Evolutionary conservation across 106 monocot species (phyloP).

Genomic region (Apostasia ramifera): DNA sequence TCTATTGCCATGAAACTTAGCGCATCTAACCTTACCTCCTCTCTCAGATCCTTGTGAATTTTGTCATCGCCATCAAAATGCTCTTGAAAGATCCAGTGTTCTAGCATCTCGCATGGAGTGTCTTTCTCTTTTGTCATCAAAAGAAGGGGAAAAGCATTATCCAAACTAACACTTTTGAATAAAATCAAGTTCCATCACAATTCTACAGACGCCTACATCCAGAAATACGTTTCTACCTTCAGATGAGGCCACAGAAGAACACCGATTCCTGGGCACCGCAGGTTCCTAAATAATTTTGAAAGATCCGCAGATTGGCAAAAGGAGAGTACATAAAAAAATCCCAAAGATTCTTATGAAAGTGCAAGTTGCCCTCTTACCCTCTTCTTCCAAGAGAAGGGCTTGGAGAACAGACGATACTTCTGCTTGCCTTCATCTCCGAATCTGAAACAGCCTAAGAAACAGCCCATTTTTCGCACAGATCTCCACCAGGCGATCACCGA

Average conservation of each 20-base stretch:
- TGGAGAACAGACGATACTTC: neutral
- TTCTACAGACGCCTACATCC: neutral
- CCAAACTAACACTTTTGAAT: neutral
- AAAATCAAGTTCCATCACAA: neutral
- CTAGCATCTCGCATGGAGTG: neutral
- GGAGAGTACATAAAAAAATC: neutral
- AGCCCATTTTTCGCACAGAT: neutral
- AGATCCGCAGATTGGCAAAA: neutral
- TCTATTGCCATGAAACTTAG: neutral
- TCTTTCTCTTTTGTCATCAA: conserved; percentile 1
- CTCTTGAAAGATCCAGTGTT: neutral
- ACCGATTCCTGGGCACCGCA: neutral
- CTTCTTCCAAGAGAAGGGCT: neutral
- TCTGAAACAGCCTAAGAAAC: neutral
- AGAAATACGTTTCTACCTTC: neutral
- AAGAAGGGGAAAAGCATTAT: neutral
- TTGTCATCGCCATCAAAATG: conserved; percentile 1
- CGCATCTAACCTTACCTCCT: neutral
- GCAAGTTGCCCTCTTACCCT: neutral
- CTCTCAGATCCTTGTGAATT: neutral
- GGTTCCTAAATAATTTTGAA: neutral
- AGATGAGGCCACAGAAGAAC: neutral
- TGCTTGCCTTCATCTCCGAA: neutral
- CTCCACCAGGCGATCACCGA: neutral
- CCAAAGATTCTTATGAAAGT: neutral